Base-by-base conservation (phyloP, 1,139 yeast species). In the Sugiyamaella neomexicana region DNA sequence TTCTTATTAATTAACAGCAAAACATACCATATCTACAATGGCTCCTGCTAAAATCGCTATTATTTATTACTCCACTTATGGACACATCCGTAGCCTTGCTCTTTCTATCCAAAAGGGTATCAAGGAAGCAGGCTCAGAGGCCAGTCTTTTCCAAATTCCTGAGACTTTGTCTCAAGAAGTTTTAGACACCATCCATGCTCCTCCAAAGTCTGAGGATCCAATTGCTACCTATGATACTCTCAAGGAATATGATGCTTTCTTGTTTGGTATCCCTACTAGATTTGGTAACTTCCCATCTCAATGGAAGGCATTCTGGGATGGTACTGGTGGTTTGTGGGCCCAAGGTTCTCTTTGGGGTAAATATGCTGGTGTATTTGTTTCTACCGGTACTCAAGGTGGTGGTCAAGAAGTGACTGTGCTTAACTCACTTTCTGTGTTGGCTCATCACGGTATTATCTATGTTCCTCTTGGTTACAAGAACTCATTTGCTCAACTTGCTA, bases 261-360 rank as follows among this genome's bases (percentile, higher is more conserved):
- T 87, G 60, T 85, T 87, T 59, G 95, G 95, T 70, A 72, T 86
- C 60, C 91, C 95, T 68, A 86, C 95, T 58, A 82, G 95, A 76
- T 88, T 70, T 70, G 95, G 95, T 73, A 84, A 79, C 75, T 77
- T 80, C 75, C 89, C 95, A 60, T 86, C 89, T 44, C 95, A 87
- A 75, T 80, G 83, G 79, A 83, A 83, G 73, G 75, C 89, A 9
- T 87, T 85, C 79, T 83, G 89, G 85, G 95, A 86, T 67, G 71
- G 80, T 52, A 85, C 93, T 55, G 95, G 95, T 69, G 87, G 86
- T 52, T 75, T 86, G 62, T 87, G 96, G 95, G 89, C 86, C 54
- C 59, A 70, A 53, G 93, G 95, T 72, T 82, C 82, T 55, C 76
- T 87, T 58, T 75, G 80, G 66, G 93, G 91, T 66, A 88, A 88